Conservation (phyloP, 306 rosid species). For the Carpinus viminea region DNA sequence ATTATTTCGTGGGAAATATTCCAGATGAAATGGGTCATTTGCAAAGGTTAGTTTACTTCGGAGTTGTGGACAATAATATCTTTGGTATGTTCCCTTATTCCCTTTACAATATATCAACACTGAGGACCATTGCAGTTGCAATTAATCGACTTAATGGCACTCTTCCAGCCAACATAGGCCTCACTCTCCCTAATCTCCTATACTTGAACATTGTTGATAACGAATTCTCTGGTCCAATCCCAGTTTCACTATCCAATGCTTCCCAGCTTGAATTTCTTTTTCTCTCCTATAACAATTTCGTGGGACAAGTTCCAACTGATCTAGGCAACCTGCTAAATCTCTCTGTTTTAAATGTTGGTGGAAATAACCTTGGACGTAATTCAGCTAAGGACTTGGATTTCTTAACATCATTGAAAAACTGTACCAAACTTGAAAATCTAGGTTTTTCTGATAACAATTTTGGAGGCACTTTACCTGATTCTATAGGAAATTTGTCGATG, state of each 20-base stretch:
- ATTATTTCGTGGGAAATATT: conserved; percentile 30
- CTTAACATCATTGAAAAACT: conserved; percentile 29
- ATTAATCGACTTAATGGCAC: conserved; percentile 23
- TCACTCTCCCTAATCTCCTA: conserved; percentile 33
- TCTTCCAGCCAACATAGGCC: conserved; percentile 37
- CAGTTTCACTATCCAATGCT: conserved; percentile 36
- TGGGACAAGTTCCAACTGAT: conserved; percentile 23
- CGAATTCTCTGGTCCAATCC: conserved; percentile 38
- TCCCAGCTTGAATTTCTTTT: too few relatives aligned
- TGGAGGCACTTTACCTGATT: conserved; percentile 38
- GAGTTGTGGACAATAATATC: not conserved
- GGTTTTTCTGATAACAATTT: conserved; percentile 23
- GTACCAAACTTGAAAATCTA: conserved; percentile 16
- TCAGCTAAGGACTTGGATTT: conserved; percentile 34
- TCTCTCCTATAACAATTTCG: too few relatives aligned
- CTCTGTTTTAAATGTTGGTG: fast-evolving
- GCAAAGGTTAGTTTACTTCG: not conserved
- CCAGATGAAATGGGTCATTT: conserved; percentile 31
- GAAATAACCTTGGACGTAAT: conserved; percentile 30
- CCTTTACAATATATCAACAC: conserved; percentile 42
- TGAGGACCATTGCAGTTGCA: not conserved
- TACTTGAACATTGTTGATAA: not conserved
- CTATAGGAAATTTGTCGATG: conserved; percentile 36
- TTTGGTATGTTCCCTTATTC: conserved; percentile 31
- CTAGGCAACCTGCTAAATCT: conserved; percentile 23